These are phyloP conservation scores for Candida michaelii DNA, from an alignment of 805 yeast species.

Conservation along the genomic window DNA sequence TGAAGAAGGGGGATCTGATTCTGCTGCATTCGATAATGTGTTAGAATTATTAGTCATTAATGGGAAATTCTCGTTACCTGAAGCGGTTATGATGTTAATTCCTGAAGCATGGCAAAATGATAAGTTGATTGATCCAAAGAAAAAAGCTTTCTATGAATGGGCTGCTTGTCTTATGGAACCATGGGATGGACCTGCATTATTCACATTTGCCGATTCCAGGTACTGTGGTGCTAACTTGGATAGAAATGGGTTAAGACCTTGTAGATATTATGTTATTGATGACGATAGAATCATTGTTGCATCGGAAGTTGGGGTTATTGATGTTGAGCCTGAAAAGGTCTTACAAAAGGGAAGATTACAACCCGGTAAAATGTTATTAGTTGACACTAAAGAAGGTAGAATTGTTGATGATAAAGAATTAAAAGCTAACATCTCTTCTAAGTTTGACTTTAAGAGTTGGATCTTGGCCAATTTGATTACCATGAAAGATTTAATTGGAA, in stretches of 20 bases:
- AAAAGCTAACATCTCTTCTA: conserved; percentile 73
- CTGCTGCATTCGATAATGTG: conserved; percentile 96
- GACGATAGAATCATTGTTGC: conserved; percentile 97
- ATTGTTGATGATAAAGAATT: conserved; percentile 92
- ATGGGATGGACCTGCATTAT: conserved; percentile 99
- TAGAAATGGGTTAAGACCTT: conserved; percentile 96
- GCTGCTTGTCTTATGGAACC: conserved; percentile 99
- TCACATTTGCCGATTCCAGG: conserved; percentile 95
- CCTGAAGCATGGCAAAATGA: conserved; percentile 99
- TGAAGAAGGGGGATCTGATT: conserved; percentile 98
- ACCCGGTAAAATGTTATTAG: conserved; percentile 95
- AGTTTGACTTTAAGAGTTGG: conserved; percentile 94
- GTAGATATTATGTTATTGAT: conserved; percentile 92
- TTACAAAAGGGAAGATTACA: conserved; percentile 90
- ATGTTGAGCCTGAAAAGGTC: conserved; percentile 77
- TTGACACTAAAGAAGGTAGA: conserved; percentile 89
- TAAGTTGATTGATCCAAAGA: conserved; percentile 79
- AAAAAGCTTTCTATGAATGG: conserved; percentile 97
- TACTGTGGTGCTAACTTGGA: conserved; percentile 98
- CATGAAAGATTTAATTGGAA: conserved; percentile 69
- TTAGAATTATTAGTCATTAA: conserved; percentile 87
- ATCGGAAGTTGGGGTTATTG: conserved; percentile 96
- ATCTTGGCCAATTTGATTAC: conserved; percentile 80
- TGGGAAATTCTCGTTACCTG: conserved; percentile 90
- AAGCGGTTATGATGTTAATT: conserved; percentile 94